Percentiles rank a stretch among this genome's conserved stretches.
phyloP scores from a whole-genome alignment of 2,329 filamentous ascomycete genomes.

The Beauveria sp. region DNA sequence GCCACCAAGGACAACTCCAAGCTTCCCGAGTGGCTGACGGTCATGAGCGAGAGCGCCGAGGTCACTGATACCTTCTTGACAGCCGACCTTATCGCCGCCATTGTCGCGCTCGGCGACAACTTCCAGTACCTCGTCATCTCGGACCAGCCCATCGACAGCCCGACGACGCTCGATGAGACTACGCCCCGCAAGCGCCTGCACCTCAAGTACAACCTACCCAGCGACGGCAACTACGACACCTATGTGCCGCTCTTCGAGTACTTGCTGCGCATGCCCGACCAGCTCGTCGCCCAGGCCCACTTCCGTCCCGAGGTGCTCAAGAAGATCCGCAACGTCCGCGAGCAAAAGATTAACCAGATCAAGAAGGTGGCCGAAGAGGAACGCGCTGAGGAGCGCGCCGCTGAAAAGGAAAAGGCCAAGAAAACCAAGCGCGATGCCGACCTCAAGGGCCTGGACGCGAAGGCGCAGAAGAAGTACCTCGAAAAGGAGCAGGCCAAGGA shows the following conservation, averaged over 20 bases:
- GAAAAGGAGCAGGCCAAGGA: slow-evolving; percentile 76
- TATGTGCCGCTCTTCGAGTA: slow-evolving; percentile 71
- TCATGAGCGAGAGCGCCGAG: slow-evolving; percentile 97
- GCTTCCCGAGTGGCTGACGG: slow-evolving; percentile 79
- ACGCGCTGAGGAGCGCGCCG: slow-evolving; percentile 69
- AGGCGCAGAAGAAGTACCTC: slow-evolving; percentile 78
- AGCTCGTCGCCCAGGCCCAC: slow-evolving; percentile 66
- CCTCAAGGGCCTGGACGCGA: slow-evolving; percentile 67
- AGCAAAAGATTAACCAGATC: slow-evolving; percentile 72
- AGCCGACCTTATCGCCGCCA: slow-evolving; percentile 73
- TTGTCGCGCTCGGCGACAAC: slow-evolving; percentile 66
- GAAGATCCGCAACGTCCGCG: slow-evolving; percentile 73
- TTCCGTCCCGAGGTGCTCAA: slow-evolving; percentile 87
- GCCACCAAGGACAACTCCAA: slow-evolving; percentile 88
- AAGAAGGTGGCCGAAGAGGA: slow-evolving; percentile 71
- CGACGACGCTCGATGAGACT: slow-evolving; percentile 76
- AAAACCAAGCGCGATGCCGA: slow-evolving; percentile 87
- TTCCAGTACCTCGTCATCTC: slow-evolving; percentile 84
- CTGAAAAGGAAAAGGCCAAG: slow-evolving; percentile 66
- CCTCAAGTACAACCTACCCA: slow-evolving; percentile 65
- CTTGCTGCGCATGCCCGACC: slow-evolving; percentile 79
- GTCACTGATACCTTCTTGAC: slow-evolving; percentile 84
- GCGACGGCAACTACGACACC: slow-evolving; percentile 52
- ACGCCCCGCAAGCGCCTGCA: slow-evolving; percentile 78
- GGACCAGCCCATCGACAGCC: slow-evolving; percentile 84